A percentile compares a stretch with the other conserved stretches of the same genome.
Conservation (phyloP, 1,284 basidiomycete species). For the Ceratobasidium sp. region DNA sequence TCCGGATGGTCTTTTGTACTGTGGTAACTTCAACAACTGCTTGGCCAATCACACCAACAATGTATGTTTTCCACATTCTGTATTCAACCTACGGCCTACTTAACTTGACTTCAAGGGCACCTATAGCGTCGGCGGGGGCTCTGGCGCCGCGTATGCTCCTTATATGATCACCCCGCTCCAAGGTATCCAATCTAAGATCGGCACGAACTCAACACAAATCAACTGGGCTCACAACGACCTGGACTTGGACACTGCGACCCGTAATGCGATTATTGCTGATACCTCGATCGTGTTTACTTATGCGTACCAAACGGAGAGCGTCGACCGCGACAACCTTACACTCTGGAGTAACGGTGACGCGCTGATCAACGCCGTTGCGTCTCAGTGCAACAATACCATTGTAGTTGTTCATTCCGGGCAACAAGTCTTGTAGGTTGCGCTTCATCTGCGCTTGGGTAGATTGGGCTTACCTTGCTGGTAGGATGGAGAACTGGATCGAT, state of each 20-base stretch:
- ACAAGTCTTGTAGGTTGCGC: slow-evolving; percentile 27
- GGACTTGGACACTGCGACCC: slow-evolving; percentile 47
- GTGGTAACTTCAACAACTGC: slow-evolving; percentile 23
- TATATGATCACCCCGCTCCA: slow-evolving; percentile 72
- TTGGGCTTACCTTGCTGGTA: slow-evolving; percentile 64
- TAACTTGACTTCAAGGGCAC: slow-evolving; percentile 49
- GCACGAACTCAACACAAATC: slow-evolving; percentile 66
- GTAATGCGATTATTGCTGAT: slow-evolving; percentile 66
- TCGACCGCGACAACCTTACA: slow-evolving; percentile 84
- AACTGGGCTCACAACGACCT: slow-evolving; percentile 54
- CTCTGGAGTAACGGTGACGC: slow-evolving; percentile 82
- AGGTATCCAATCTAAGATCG: slow-evolving; percentile 71
- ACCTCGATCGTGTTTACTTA: slow-evolving; percentile 81
- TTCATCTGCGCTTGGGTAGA: slow-evolving; percentile 39
- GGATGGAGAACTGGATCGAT: slow-evolving; percentile 59
- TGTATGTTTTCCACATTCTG: slow-evolving; percentile 66
- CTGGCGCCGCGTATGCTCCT: slow-evolving; percentile 58
- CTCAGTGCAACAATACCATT: slow-evolving; percentile 60
- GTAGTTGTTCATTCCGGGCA: slow-evolving; percentile 70
- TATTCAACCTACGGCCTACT: slow-evolving; percentile 62
- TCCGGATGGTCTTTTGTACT: slow-evolving; percentile 65
- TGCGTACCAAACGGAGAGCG: slow-evolving; percentile 79
- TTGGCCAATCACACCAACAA: slow-evolving; percentile 75
- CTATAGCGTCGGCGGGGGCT: slow-evolving; percentile 25
- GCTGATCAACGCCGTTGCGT: slow-evolving; percentile 54